These are phyloP conservation scores for Neurospora sp. DNA, from an alignment of 495 filamentous ascomycete genomes.

Conservation along the genomic window DNA sequence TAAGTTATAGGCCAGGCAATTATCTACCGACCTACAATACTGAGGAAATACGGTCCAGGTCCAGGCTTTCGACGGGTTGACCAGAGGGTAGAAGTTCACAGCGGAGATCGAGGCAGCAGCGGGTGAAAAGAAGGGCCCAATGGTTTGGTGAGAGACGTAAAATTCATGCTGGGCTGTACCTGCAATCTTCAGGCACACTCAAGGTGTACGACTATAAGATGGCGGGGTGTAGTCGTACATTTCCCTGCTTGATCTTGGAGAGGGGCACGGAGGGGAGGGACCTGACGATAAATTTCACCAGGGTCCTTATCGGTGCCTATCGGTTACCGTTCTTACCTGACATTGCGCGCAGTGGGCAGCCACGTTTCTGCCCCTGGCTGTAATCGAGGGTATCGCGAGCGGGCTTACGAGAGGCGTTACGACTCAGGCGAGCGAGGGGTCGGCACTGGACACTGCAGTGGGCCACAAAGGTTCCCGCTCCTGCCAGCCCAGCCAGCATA, in stretches of 20 bases:
- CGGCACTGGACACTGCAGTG: neutral
- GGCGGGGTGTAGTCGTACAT: neutral
- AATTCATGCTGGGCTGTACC: neutral
- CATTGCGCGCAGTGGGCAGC: neutral
- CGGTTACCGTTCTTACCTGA: neutral
- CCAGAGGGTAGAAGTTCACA: neutral
- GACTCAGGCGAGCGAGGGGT: neutral
- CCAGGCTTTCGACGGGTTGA: neutral
- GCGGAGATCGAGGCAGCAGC: neutral
- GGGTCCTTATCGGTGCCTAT: neutral
- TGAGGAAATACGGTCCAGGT: neutral
- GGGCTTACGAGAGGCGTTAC: neutral
- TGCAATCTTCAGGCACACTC: neutral
- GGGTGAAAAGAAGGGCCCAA: neutral
- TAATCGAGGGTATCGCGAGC: neutral
- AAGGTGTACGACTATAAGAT: neutral
- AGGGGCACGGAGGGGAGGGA: neutral
- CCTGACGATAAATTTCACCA: neutral
- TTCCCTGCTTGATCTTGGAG: neutral
- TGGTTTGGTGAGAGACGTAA: neutral
- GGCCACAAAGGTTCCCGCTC: neutral
- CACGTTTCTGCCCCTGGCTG: neutral
- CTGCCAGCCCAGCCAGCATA: neutral
- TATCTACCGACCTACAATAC: neutral
- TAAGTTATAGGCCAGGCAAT: neutral